A percentile compares a stretch with the other conserved stretches of the same genome.
Evolutionary conservation across 768 basidiomycete genomes (phyloP).

Genomic region (Boletus sp.): DNA sequence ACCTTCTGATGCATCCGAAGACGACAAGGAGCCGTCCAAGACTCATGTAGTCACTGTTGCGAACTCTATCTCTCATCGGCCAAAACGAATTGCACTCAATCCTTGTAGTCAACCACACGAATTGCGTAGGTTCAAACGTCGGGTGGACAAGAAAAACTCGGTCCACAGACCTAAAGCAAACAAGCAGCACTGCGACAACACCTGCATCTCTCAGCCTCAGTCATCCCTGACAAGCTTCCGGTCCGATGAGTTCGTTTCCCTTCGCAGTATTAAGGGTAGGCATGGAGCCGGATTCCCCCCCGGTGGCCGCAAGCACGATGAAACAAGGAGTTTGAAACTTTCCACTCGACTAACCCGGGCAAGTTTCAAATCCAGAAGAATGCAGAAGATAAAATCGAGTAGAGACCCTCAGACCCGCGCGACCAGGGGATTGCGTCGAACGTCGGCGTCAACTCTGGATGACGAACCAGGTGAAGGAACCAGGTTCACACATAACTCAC

Average conservation of each 20-base stretch:
- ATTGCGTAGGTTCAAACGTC: background rate
- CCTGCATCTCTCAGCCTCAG: background rate
- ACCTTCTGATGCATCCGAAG: conserved; percentile 21
- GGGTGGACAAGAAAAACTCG: background rate
- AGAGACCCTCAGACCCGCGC: background rate
- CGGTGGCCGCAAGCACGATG: background rate
- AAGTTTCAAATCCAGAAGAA: background rate
- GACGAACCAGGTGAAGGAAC: background rate
- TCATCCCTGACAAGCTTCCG: background rate
- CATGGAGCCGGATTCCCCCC: background rate
- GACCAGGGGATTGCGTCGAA: conserved; percentile 14
- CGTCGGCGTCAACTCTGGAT: background rate
- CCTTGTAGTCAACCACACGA: background rate
- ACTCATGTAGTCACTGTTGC: background rate
- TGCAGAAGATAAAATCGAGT: background rate
- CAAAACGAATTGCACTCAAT: conserved; percentile 12
- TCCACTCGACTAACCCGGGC: background rate
- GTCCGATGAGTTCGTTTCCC: background rate
- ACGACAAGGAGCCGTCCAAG: conserved; percentile 12
- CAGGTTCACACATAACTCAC: background rate
- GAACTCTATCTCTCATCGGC: conserved; percentile 2
- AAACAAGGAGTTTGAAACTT: background rate
- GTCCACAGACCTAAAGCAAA: background rate
- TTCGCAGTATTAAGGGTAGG: background rate
- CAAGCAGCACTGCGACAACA: background rate